Evolutionary conservation across 1,139 yeast genomes (phyloP), one percentile per base, ranked within the genome.

Genomic region (Saccharomyces hybrid): DNA sequence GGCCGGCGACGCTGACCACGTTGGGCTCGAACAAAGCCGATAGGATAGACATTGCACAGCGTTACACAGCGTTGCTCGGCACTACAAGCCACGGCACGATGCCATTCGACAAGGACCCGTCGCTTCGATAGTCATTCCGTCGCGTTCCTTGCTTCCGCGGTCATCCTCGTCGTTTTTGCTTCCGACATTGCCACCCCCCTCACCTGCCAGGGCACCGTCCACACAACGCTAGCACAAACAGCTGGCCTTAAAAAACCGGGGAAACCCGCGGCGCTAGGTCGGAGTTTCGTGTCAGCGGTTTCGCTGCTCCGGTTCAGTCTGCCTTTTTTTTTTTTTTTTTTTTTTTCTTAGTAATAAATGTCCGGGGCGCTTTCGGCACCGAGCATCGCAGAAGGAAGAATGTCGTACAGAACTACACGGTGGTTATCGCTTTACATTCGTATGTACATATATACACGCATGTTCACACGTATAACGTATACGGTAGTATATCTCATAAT

Each of bases 401-500:
- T 16, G 13, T 5, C 44, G 44, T 38, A 46, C 48, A 4, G 20
- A 25, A 34, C 16, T n/a, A 26, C 32, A 48, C 20, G 14, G 14
- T 14, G 5, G 44, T 38, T 20, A 3, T 20, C 23, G 23, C 23
- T 20, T 20, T 20, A 20, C 23, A 20, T 20, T 20, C 23, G 23
- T 20, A 38, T 38, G 44, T 38, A 38, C 6, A 38, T 38, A 38
- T 38, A 16, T 38, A 38, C 44, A 5, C 25, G 44, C 6, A 38
- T 11, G 23, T 20, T 20, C 23, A 20, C 23, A 20, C 23, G 23
- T 20, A 20, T 20, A 20, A 20, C 23, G 23, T 20, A 20, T 20
- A 20, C 23, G 23, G 23, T 20, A 8, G 4, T 38, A 38, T 38
- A 16, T 38, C 44, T 38, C 44, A 84, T 59, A 86, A 73, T 13